phyloP scores from a whole-genome alignment of 108 stramenopile genomes.

The Ochromonas danica region DNA sequence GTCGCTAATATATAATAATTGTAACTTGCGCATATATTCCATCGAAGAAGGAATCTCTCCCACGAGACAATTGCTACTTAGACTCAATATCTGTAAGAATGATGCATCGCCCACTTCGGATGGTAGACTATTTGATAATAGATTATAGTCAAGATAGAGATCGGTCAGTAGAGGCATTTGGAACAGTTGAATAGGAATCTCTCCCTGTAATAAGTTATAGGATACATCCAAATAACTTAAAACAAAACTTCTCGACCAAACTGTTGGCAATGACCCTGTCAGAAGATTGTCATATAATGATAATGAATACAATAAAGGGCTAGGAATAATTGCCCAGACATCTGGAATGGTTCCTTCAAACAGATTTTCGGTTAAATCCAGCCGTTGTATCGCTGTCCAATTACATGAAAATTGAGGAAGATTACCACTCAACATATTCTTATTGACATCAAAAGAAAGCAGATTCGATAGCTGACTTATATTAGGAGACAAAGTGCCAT shows the following conservation, averaged over 20 bases:
- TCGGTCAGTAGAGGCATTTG: not conserved
- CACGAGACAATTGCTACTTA: not conserved
- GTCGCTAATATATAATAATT: not conserved
- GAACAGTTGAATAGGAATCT: not conserved
- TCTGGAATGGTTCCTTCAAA: too few species aligned
- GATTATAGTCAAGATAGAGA: not conserved
- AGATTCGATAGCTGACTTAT: not conserved
- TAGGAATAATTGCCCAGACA: too few species aligned
- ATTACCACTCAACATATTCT: not conserved
- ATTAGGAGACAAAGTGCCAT: not conserved
- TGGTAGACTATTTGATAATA: not conserved
- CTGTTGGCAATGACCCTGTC: too few species aligned
- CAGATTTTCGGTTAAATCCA: too few species aligned
- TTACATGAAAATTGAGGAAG: not conserved
- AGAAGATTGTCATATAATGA: too few species aligned
- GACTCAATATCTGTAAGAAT: not conserved
- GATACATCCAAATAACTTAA: too few species aligned
- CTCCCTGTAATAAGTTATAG: not conserved
- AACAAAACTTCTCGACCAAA: too few species aligned
- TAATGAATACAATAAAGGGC: too few species aligned
- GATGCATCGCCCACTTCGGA: not conserved
- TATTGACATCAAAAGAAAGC: too few species aligned
- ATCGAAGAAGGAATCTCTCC: not conserved
- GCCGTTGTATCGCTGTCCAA: not conserved
- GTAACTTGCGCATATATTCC: not conserved